These are phyloP conservation scores for Pneumocystis murina DNA, from an alignment of 1,139 yeast species.

Conservation along the genomic window DNA sequence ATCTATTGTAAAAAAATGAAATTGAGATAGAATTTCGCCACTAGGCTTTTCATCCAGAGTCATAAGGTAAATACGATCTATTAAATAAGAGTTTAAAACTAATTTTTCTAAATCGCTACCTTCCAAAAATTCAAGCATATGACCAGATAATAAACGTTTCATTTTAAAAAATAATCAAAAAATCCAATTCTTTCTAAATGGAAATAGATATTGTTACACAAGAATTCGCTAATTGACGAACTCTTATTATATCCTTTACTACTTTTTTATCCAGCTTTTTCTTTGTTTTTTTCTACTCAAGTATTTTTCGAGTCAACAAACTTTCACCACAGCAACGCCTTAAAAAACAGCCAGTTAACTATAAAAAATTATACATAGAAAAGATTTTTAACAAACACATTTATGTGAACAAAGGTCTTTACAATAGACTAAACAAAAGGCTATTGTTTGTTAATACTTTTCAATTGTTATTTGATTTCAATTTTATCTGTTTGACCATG, in stretches of 20 bases:
- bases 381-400: no score
- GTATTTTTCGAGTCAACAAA: neutral
- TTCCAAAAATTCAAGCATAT: conserved; percentile 13
- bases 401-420: no score
- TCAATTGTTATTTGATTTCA: no score
- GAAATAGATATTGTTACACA: neutral
- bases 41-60: conserved; percentile 70
- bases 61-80: conserved; percentile 76
- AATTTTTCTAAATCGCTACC: conserved; percentile 1
- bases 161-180: neutral
- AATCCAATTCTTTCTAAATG: neutral
- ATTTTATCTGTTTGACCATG: no score
- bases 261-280: neutral
- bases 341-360: no score
- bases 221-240: neutral
- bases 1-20: conserved; percentile 57
- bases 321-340: no score
- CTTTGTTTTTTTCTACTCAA: neutral
- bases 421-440: no score
- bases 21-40: conserved; percentile 57
- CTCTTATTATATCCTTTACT: neutral
- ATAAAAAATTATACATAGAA: no score
- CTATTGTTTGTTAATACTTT: no score
- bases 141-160: neutral
- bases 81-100: neutral